phyloP scores from a whole-genome alignment of 2,329 filamentous ascomycete genomes.

The Dryadomyces sulphureus region DNA sequence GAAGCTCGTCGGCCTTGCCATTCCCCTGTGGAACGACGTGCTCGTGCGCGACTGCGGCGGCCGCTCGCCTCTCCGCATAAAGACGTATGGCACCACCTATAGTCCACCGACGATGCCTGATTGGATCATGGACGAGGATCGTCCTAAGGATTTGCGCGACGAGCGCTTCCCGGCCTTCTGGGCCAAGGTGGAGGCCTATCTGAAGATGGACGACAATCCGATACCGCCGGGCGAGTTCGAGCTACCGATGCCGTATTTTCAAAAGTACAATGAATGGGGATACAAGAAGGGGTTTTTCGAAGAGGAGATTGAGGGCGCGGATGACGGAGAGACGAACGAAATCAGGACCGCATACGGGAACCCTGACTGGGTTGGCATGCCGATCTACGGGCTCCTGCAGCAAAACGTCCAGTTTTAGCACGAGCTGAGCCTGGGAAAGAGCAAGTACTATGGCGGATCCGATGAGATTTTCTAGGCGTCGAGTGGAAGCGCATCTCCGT shows the following conservation, averaged over 20 bases:
- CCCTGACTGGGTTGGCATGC: too few relatives aligned
- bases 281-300: too few relatives aligned
- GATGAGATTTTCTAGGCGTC: constrained; percentile 36
- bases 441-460: too few relatives aligned
- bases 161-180: neutral
- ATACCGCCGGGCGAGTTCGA: too few relatives aligned
- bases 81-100: neutral
- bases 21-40: constrained; percentile 25
- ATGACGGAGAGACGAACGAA: too few relatives aligned
- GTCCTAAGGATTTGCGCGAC: neutral
- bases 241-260: too few relatives aligned
- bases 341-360: too few relatives aligned
- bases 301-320: too few relatives aligned
- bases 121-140: neutral
- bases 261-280: too few relatives aligned
- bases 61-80: neutral
- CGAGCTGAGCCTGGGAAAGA: too few relatives aligned
- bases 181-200: neutral
- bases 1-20: constrained; percentile 18
- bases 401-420: too few relatives aligned
- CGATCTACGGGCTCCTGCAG: too few relatives aligned
- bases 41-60: constrained; percentile 3
- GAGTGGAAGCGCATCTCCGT: constrained; percentile 22
- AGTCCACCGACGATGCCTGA: neutral
- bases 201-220: neutral